Base-by-base conservation (phyloP, 2,329 filamentous ascomycete genomes). In the Furcasterigmium furcatum region DNA sequence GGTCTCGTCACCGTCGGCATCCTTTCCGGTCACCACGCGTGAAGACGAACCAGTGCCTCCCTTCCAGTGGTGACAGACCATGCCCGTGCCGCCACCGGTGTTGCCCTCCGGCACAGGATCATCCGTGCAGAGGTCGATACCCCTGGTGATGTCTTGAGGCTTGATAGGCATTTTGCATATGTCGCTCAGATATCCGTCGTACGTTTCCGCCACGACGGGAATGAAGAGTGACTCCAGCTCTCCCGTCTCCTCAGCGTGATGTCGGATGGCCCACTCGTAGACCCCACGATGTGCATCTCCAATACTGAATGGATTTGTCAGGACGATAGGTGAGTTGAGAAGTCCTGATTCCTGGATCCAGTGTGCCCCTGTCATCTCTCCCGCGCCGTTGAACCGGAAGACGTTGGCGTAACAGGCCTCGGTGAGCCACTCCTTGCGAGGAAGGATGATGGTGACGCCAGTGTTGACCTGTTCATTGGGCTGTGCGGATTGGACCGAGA, bases 11-110 rank as follows among this genome's bases (percentile, higher is more conserved):
- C 58, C 60, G 5, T 55, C 49, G 12, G 40, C 45, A 38, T 68
- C 67, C 20, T 68, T 52, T 0, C 76, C 75, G 3, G 65, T 61
- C 14, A 86, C 72, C 8, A 80, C 52, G 20, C 84, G 73, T 40
- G 75, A 82, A 53, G 76, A 76, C 1, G 75, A 82, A 1, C 83
- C 83, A 0, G 83, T 87, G 1, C 84, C 83, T 29, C 81, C 84
- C 58, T 86, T 85, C 66, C 80, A 84, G 51, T 74, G 74, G 55
- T 85, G 80, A 55, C 79, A 84, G 30, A 80, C 72, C 80, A 86
- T 85, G 13, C 82, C 82, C 0, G 82, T 82, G n/a, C 84, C 84
- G 16, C 84, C 84, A 4, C 84, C 84, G 2, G 74, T 74, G 52
- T 79, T 81, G 0, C 84, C 84, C 60, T 87, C 83, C 2, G 64